Base-by-base conservation (phyloP, 2,329 filamentous ascomycete genomes). In the Colletotrichum orchidophilum region DNA sequence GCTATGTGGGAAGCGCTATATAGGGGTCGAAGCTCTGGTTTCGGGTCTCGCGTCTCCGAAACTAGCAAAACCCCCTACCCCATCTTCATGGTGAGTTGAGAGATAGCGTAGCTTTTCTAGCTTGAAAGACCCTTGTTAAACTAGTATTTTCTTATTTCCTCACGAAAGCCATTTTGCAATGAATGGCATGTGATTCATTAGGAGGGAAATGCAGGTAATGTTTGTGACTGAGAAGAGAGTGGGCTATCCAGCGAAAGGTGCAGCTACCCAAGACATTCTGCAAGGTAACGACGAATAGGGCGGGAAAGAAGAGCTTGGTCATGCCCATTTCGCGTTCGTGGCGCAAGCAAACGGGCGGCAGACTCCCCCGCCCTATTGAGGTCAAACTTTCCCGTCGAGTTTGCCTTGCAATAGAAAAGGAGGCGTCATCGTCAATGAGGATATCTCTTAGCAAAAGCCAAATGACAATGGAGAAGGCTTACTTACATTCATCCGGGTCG, bases 1-100 rank as follows among this genome's bases (percentile, higher is more conserved):
- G 52, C 63, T 46, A 60, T 66, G 54, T 61, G 55, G 46, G 8
- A 53, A 18, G 9, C 8, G 39, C 21, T n/a, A 42, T 33, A 15
- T 35, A 42, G 58, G 59, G 64, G 52, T 58, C 24, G 57, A 54
- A 49, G 58, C 58, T 71, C 21, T 69, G 58, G 69, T 71, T 69
- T 71, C 69, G 69, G 69, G 60, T 60, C 66, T 15, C 35, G 64
- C 27, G 50, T 65, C 31, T 65, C 69, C 69, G 69, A 63, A 59
- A 71, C 69, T 71, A 71, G 42, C 58, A 52, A 63, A 52, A 15
- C 52, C 63, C 64, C 66, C 53, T 67, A 33, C 39, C 31, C 50
- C 57, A 24, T 70, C n/a, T 42, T 52, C 33, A 24, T 50, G 18
- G 13, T n/a, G 21, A 50, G 50, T n/a, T 55, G 33, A 49, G 27